A percentile compares a stretch with the other conserved stretches of the same genome.
These are phyloP conservation scores for Sugiyamaella lignohabitans DNA, from an alignment of 805 yeast genomes.

Conservation along the genomic window DNA sequence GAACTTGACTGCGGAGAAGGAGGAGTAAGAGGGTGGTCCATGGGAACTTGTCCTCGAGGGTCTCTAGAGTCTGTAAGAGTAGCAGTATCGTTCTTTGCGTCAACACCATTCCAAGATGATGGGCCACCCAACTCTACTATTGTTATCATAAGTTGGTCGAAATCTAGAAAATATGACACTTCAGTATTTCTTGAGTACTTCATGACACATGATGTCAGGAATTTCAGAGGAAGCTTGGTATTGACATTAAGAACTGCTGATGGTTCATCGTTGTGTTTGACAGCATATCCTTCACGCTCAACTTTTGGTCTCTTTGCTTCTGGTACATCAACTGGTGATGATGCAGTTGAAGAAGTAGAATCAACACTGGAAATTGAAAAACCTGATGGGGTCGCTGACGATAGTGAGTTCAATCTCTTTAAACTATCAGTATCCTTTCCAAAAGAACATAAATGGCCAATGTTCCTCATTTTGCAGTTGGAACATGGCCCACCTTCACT, in stretches of 20 bases:
- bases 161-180: constrained; percentile 4
- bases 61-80: background rate
- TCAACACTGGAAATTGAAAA: background rate
- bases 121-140: background rate
- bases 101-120: background rate
- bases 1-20: background rate
- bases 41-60: no score
- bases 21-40: background rate
- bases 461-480: constrained; percentile 10
- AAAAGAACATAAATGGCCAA: constrained; percentile 8
- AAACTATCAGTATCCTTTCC: background rate
- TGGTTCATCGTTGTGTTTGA: background rate
- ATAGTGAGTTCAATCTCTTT: background rate
- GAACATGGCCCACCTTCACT: constrained; percentile 9
- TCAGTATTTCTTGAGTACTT: constrained; percentile 3
- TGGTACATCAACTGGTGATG: background rate
- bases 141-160: background rate
- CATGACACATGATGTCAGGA: constrained; percentile 7
- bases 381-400: background rate
- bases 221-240: constrained; percentile 5
- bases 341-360: background rate
- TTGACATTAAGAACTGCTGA: background rate
- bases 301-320: background rate
- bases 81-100: background rate
- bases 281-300: background rate